Evolutionary conservation across 1,139 yeast genomes (phyloP).

Genomic region (Hyphopichia fennica): DNA sequence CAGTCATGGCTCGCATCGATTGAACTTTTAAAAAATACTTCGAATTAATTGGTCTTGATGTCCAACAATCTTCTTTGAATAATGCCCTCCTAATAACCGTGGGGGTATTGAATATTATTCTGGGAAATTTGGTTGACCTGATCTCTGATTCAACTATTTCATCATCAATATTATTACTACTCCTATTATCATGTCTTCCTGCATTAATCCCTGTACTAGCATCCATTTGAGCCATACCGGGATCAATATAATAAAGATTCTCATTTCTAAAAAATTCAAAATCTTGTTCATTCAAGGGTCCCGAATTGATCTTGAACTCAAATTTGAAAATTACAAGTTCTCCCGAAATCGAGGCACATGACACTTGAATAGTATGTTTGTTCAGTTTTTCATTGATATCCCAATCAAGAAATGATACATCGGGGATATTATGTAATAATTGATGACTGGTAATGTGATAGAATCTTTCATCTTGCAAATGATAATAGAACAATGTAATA

Average conservation of each 20-base stretch:
- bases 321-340: slow-evolving; percentile 46
- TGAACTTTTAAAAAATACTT: slow-evolving; percentile 49
- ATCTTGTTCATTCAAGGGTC: slow-evolving; percentile 27
- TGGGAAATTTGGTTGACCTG: slow-evolving; percentile 15
- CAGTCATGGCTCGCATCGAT: slow-evolving; percentile 48
- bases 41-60: slow-evolving; percentile 41
- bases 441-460: slow-evolving; percentile 40
- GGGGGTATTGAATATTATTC: slow-evolving; percentile 26
- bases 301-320: slow-evolving; percentile 21
- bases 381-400: slow-evolving; percentile 11
- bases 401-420: slow-evolving; percentile 41
- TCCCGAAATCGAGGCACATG: slow-evolving; percentile 51
- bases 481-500: slow-evolving; percentile 42
- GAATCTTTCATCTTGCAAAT: slow-evolving; percentile 24
- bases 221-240: slow-evolving; percentile 23
- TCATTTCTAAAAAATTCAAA: slow-evolving; percentile 12
- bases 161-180: slow-evolving; percentile 10
- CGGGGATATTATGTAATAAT: slow-evolving; percentile 61
- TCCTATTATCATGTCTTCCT: slow-evolving; percentile 6
- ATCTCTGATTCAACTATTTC: slow-evolving; percentile 4
- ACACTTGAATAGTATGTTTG: slow-evolving; percentile 21
- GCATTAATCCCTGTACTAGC: neutral
- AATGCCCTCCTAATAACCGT: slow-evolving; percentile 26
- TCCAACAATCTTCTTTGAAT: slow-evolving; percentile 58
- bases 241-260: slow-evolving; percentile 27